Evolutionary conservation across 305 asterid genomes (phyloP).

Genomic region (Fraxinus albicans): DNA sequence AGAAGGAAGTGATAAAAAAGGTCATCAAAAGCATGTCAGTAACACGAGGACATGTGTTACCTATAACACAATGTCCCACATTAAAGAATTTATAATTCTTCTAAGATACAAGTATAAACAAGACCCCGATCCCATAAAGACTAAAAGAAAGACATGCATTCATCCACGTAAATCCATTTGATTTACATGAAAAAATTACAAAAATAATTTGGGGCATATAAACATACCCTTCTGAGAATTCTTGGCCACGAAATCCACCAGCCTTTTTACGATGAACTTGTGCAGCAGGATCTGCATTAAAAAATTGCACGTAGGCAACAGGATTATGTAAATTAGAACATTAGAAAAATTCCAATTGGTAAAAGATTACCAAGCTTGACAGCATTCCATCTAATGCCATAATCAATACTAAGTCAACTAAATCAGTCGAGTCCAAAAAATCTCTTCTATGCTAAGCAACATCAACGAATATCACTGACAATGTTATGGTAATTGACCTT

Average conservation of each 20-base stretch:
- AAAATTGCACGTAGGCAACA: neutral
- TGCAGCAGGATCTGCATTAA: constrained; percentile 50
- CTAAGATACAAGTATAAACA: neutral
- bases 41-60: neutral
- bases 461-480: neutral
- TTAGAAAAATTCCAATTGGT: neutral
- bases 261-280: constrained; percentile 59
- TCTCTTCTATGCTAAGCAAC: neutral
- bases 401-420: neutral
- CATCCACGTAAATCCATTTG: neutral
- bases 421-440: neutral
- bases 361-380: neutral
- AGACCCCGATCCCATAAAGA: neutral
- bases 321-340: neutral
- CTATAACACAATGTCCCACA: neutral
- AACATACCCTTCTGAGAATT: constrained; percentile 81
- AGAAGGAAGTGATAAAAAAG: neutral
- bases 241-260: constrained; percentile 80
- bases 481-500: constrained; percentile 37
- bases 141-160: neutral
- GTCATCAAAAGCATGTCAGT: neutral
- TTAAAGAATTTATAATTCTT: neutral
- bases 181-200: neutral
- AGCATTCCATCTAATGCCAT: neutral
- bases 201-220: neutral